phyloP scores from a whole-genome alignment of 352 stramenopile genomes.

The Pythium insidiosum region DNA sequence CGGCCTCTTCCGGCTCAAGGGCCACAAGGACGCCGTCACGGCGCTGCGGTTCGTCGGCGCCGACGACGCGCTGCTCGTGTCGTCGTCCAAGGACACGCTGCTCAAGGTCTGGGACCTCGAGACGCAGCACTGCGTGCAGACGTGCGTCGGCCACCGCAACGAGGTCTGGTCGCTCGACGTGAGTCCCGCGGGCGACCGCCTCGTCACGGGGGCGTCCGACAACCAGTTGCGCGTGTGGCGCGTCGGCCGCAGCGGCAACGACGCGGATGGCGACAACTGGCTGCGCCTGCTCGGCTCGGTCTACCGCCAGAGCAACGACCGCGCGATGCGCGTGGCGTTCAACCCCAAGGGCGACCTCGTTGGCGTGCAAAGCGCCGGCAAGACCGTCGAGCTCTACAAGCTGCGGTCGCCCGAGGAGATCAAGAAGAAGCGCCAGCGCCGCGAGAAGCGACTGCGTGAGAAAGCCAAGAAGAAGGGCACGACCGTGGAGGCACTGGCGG shows the following conservation, averaged over 20 bases:
- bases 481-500: slow-evolving; percentile 6
- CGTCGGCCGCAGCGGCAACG: slow-evolving; percentile 12
- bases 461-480: slow-evolving; percentile 79
- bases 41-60: slow-evolving; percentile 74
- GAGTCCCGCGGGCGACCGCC: slow-evolving; percentile 41
- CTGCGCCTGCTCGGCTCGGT: slow-evolving; percentile 67
- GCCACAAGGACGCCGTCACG: slow-evolving; percentile 91
- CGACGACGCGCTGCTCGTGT: slow-evolving; percentile 53
- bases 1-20: slow-evolving; percentile 85
- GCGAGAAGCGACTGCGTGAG: slow-evolving; percentile 82
- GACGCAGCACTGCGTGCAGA: slow-evolving; percentile 92
- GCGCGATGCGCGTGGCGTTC: slow-evolving; percentile 56
- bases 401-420: slow-evolving; percentile 78
- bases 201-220: slow-evolving; percentile 77
- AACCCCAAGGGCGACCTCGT: slow-evolving; percentile 51
- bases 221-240: slow-evolving; percentile 78
- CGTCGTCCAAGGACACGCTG: slow-evolving; percentile 89
- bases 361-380: slow-evolving; percentile 74
- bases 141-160: slow-evolving; percentile 87
- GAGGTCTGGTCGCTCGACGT: slow-evolving; percentile 90
- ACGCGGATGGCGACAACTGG: slow-evolving; percentile 23
- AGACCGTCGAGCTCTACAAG: slow-evolving; percentile 89
- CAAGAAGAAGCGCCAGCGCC: slow-evolving; percentile 89
- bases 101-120: slow-evolving; percentile 94
- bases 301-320: slow-evolving; percentile 69